Evolutionary conservation across 805 yeast genomes (phyloP), one percentile per base, ranked within the genome.

Genomic region (Yamadazyma philogaea): DNA sequence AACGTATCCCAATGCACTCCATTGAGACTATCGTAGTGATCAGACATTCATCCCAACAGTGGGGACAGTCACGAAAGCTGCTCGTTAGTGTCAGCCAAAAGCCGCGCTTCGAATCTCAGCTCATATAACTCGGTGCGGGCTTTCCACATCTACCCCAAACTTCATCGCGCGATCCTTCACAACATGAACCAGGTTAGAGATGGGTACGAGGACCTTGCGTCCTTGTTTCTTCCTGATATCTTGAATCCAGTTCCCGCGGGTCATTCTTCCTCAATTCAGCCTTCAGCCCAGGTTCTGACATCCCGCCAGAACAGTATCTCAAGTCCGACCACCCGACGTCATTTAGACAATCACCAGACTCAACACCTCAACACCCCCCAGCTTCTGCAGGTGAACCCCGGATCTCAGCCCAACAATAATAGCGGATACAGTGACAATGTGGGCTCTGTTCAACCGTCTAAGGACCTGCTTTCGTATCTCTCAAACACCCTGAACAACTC

Each of bases 191-290:
- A 31, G 41, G 40, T 37, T 19, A 44, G 60, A 46, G 57, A 56
- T 21, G 48, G 57, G 31, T 55, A 64, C 40, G 73, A 70, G 45
- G 75, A 70, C 49, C 56, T 70, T 17, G 65, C 74, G 35, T 60
- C 72, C 31, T 55, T 70, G 33, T 70, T 70, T 38, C 53, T 70
- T 22, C 73, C 72, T 2, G 73, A 68, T 42, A 60, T 66, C 30
- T 54, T 68, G 19, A 66, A 64, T 39, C 45, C 30, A 12, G 22
- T 22, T 22, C 26, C 26, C 10, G 6, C 10, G 6, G 10, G 26
- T 22, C 26, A 24, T 11, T 5, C 28, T 24, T n/a, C 28, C 12
- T 11, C 3, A n/a, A 7, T 11, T 7, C 28, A 24, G 12, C 28
- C 18, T 20, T 39, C 21, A 8, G 32, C 6, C n/a, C 28, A 10